Conservation (phyloP, 495 filamentous ascomycete species). For the Trichodelitschia bisporula region DNA sequence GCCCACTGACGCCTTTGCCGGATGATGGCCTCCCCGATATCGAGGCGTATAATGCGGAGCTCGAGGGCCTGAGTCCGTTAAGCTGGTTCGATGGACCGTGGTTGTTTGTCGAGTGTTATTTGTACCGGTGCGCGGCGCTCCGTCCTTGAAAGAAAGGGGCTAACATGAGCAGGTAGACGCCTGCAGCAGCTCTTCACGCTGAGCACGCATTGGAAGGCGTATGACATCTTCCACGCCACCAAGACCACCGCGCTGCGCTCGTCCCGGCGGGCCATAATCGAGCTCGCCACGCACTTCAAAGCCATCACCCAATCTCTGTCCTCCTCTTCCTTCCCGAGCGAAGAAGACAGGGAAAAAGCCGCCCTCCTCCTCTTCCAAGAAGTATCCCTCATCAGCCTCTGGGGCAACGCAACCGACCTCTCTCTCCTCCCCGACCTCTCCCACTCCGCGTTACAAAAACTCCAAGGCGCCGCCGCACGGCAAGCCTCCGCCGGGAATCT, state of each 20-base stretch:
- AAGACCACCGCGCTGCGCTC: constrained; percentile 87
- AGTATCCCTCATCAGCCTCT: constrained; percentile 92
- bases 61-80: constrained; percentile 46
- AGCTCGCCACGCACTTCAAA: constrained; percentile 56
- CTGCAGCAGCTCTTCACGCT: constrained; percentile 50
- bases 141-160: not conserved
- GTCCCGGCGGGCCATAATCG: constrained; percentile 72
- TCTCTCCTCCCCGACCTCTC: constrained; percentile 73
- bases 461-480: constrained; percentile 70
- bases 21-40: constrained; percentile 68
- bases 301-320: no score
- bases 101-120: constrained; percentile 85
- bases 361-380: constrained; percentile 63
- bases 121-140: constrained; percentile 39
- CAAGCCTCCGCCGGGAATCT: constrained; percentile 75
- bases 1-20: constrained; percentile 51
- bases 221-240: constrained; percentile 78
- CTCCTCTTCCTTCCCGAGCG: no score
- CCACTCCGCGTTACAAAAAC: constrained; percentile 88
- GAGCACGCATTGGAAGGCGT: constrained; percentile 66
- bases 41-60: constrained; percentile 59
- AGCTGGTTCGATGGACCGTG: constrained; percentile 68
- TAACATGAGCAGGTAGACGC: constrained; percentile 24
- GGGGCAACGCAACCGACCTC: constrained; percentile 93
- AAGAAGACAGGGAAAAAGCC: constrained; percentile 36